A percentile compares a stretch with the other conserved stretches of the same genome.
Conservation (phyloP, 495 filamentous ascomycete species). For the Tetracladium setigerum region DNA sequence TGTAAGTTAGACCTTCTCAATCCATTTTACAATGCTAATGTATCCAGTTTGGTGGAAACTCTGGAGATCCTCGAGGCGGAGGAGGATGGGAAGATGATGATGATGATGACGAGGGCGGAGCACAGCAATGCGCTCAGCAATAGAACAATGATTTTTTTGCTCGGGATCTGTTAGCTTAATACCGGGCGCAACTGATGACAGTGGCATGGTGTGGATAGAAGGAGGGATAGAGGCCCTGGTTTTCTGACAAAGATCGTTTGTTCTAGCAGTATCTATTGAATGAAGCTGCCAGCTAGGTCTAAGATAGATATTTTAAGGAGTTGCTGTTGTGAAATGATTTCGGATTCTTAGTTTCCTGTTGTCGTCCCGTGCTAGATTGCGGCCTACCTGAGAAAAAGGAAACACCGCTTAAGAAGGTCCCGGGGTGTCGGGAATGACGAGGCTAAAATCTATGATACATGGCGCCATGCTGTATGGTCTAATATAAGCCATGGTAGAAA, state of each 20-base stretch:
- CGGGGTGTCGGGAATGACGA: too few species aligned
- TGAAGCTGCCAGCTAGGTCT: not conserved
- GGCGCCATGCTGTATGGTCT: too few species aligned
- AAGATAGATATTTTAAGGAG: too few species aligned
- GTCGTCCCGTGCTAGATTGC: too few species aligned
- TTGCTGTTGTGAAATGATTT: too few species aligned
- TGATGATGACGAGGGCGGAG: conserved; percentile 40
- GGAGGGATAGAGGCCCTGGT: too few species aligned
- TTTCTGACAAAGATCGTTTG: not conserved
- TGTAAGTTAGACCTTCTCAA: conserved; percentile 36
- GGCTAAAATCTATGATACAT: too few species aligned
- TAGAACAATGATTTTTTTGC: conserved; percentile 36
- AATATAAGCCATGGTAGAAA: too few species aligned
- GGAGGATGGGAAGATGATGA: conserved; percentile 78
- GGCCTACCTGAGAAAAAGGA: too few species aligned
- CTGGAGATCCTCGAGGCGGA: conserved; percentile 61
- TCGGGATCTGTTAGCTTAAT: not conserved
- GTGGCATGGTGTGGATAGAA: not conserved
- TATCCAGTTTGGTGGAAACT: conserved; percentile 51
- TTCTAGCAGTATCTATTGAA: not conserved
- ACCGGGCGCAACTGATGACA: not conserved
- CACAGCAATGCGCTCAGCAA: conserved; percentile 78
- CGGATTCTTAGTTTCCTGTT: too few species aligned
- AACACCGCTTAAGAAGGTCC: too few species aligned
- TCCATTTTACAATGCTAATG: conserved; percentile 20